phyloP scores from a whole-genome alignment of 176 grass and related monocot species.

The Avena atlantica region DNA sequence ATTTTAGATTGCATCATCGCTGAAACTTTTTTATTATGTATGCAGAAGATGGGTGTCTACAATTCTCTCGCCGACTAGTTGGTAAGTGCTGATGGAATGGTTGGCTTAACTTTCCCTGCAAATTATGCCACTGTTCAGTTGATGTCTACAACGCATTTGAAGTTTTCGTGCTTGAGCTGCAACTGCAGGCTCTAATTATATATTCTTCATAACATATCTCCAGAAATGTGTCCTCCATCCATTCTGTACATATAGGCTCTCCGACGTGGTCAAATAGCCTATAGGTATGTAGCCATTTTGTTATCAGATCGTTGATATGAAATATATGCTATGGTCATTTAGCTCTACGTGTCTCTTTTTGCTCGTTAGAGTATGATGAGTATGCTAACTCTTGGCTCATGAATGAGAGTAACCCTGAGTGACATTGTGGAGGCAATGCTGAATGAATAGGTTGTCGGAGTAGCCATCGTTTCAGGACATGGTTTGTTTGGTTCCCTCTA shows the following conservation, averaged over 20 bases:
- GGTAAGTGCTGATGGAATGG: not conserved
- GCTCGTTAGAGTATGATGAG: no score
- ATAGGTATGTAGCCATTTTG: not conserved
- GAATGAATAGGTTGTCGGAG: no score
- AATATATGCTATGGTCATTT: no score
- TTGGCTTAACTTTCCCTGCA: constrained; percentile 23
- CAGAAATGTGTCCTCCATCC: not conserved
- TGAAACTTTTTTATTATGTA: not conserved
- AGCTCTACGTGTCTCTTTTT: no score
- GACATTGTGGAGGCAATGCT: no score
- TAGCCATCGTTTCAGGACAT: no score
- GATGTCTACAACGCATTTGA: not conserved
- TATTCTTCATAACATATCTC: not conserved
- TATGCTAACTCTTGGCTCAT: no score
- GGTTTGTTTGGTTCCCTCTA: no score
- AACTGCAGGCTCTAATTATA: not conserved
- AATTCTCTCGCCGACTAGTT: no score
- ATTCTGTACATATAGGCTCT: not conserved
- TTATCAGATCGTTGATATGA: no score
- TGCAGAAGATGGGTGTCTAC: not conserved
- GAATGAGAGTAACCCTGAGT: no score
- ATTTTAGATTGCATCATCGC: not conserved
- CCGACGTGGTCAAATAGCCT: not conserved
- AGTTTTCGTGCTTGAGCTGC: constrained; percentile 26
- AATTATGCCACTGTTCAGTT: not conserved